A percentile compares a stretch with the other conserved stretches of the same genome.
These are phyloP conservation scores for Kwoniella mangroviensis DNA, from an alignment of 768 basidiomycete species.

Conservation along the genomic window DNA sequence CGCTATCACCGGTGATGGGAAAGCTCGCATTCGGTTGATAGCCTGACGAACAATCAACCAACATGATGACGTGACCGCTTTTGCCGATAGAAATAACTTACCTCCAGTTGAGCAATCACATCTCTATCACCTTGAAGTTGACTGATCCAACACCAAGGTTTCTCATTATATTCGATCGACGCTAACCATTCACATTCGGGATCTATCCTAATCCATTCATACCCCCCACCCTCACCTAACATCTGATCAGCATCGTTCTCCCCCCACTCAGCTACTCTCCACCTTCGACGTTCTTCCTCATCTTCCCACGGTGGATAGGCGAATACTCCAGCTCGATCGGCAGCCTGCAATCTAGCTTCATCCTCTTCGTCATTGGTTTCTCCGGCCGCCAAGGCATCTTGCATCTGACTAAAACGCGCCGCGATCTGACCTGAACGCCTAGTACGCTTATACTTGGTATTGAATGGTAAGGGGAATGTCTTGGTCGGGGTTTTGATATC, in stretches of 20 bases:
- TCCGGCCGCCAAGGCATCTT: slow-evolving; percentile 41
- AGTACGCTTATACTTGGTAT: slow-evolving; percentile 60
- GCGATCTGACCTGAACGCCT: slow-evolving; percentile 45
- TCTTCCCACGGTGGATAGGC: slow-evolving; percentile 96
- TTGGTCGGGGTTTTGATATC: slow-evolving; percentile 86
- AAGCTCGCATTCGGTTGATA: slow-evolving; percentile 73
- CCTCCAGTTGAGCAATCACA: slow-evolving; percentile 96
- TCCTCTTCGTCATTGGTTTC: slow-evolving; percentile 37
- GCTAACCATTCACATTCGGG: slow-evolving; percentile 99
- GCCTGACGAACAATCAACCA: slow-evolving; percentile 67
- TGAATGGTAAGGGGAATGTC: slow-evolving; percentile 97
- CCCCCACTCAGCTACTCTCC: slow-evolving; percentile 98
- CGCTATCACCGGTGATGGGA: slow-evolving; percentile 59
- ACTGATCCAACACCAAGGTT: slow-evolving; percentile 96
- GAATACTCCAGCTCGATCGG: slow-evolving; percentile 65
- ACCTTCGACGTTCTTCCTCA: slow-evolving; percentile 64
- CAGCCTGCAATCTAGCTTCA: slow-evolving; percentile 33
- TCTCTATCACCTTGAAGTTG: slow-evolving; percentile 94
- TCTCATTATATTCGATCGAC: slow-evolving; percentile 72
- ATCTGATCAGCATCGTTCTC: slow-evolving; percentile 93
- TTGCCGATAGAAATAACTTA: slow-evolving; percentile 58
- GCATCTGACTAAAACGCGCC: slow-evolving; percentile 45
- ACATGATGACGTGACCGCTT: not conserved
- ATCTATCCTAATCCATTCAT: slow-evolving; percentile 99
- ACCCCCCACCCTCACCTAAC: slow-evolving; percentile 80